These are phyloP conservation scores for Fusarium setosum DNA, from an alignment of 2,329 filamentous ascomycete species.

Conservation along the genomic window DNA sequence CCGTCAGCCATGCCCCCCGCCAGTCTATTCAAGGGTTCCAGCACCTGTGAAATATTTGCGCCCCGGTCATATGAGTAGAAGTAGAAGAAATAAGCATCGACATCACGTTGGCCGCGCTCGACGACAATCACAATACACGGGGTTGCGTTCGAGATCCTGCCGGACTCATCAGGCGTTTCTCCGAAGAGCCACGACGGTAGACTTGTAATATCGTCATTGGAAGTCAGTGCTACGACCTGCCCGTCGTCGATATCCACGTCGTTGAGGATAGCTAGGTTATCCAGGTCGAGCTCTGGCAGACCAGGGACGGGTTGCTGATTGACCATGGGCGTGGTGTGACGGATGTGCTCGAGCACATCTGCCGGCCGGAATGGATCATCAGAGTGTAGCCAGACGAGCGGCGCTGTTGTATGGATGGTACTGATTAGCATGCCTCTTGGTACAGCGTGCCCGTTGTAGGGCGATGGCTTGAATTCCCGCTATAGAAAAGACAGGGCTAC, in stretches of 20 bases:
- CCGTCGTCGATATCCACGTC: not conserved
- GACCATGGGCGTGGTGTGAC: constrained; percentile 41
- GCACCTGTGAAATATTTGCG: not conserved
- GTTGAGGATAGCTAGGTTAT: constrained; percentile 44
- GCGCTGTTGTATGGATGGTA: constrained; percentile 30
- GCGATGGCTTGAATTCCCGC: not conserved
- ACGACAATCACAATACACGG: not conserved
- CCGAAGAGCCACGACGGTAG: not conserved
- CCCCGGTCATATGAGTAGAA: not conserved
- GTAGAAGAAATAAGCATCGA: not conserved
- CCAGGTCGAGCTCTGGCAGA: constrained; percentile 36
- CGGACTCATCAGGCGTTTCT: not conserved
- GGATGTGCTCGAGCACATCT: constrained; percentile 45
- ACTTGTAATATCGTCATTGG: constrained; percentile 25
- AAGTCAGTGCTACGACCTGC: constrained; percentile 39
- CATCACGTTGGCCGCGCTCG: not conserved
- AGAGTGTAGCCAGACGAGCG: constrained; percentile 47
- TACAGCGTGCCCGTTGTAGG: too few species aligned
- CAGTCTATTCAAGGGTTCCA: not conserved
- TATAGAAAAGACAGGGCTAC: too few species aligned
- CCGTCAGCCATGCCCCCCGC: not conserved
- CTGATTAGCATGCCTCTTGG: too few species aligned
- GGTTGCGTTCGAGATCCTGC: not conserved
- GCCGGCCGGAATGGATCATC: constrained; percentile 45
- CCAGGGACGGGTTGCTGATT: constrained; percentile 28